Percentiles rank a stretch among this genome's conserved stretches.
Conservation (phyloP, 2,329 filamentous ascomycete species). For the Neocucurbitaria cava region DNA sequence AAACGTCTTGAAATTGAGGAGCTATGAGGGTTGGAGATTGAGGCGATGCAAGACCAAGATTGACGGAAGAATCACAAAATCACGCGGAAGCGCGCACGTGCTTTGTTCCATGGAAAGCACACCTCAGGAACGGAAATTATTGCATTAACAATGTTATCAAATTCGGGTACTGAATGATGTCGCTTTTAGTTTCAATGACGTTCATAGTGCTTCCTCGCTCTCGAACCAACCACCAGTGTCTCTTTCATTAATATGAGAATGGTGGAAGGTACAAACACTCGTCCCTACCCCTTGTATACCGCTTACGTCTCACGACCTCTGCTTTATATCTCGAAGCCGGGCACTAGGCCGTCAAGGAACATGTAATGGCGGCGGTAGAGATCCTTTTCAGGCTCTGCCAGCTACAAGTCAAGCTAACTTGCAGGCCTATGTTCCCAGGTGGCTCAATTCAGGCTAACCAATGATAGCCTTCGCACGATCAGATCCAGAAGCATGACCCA, state of each 20-base stretch:
- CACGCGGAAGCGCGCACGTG: background rate
- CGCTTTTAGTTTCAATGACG: constrained; percentile 16
- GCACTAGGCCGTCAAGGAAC: background rate
- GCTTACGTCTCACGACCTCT: background rate
- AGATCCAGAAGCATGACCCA: background rate
- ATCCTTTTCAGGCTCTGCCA: background rate
- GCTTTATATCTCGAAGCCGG: background rate
- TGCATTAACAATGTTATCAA: constrained; percentile 14
- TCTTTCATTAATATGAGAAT: constrained; percentile 28
- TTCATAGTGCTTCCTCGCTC: background rate
- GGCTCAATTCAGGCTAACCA: background rate
- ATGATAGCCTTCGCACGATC: background rate
- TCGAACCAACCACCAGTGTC: constrained; percentile 14
- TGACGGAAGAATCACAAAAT: too few relatives aligned
- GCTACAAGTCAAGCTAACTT: background rate
- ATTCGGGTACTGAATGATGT: constrained; percentile 17
- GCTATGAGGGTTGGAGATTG: background rate
- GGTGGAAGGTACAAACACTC: constrained; percentile 3
- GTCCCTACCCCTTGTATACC: background rate
- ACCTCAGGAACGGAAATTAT: background rate
- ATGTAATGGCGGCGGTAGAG: background rate
- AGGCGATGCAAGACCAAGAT: too few relatives aligned
- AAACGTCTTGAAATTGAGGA: background rate
- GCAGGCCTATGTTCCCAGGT: background rate
- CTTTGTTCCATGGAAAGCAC: background rate